Evolutionary conservation across 75 land plant genomes (phyloP), one percentile per base, ranked within the genome.

Genomic region (Adiantum capillusveneris): DNA sequence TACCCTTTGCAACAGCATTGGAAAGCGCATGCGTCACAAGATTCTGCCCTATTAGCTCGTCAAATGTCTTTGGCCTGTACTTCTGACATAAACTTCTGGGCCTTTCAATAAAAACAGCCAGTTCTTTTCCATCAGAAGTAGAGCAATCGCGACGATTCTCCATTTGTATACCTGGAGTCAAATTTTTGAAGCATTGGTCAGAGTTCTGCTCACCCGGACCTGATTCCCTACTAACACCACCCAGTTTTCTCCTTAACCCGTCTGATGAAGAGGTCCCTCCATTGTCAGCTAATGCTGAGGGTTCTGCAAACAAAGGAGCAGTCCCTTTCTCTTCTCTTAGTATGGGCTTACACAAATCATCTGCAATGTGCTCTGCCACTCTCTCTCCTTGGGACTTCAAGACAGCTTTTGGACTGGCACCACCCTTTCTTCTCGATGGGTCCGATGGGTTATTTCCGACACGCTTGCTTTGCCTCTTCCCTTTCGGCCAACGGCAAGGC

Each of bases 401-500:
- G 9, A 9, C 9, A 34, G 3, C 3, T 3, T 3, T 34, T 5
- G 3, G 37, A 3, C 9, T 34, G 3, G 3, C 37, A 5, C 9
- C 37, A 34, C 7, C 37, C 9, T 34, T 34, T 34, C 9, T 34
- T 9, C 3, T 34, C 7, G 37, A 34, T 34, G 37, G 37, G 3
- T 34, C 37, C 37, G 9, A 5, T 34, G 37, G 9, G 37, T 5
- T 3, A n/a, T n/a, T n/a, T 34, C 9, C 37, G 9, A 9, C 37
- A 34, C 37, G 9, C 9, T 34, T 9, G 9, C 37, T 5, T 34
- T 9, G 37, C 7, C 37, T 34, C 37, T 34, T 34, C 9, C 37
- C 37, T 9, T 70, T 83, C 13, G 85, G 65, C 81, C 80, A 79
- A 49, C 76, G 77, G 43, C 87, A 79, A 53, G 83, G 72, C 52